These are phyloP conservation scores for Boletus pseudo-olivaceus DNA, from an alignment of 768 basidiomycete species.

Conservation along the genomic window DNA sequence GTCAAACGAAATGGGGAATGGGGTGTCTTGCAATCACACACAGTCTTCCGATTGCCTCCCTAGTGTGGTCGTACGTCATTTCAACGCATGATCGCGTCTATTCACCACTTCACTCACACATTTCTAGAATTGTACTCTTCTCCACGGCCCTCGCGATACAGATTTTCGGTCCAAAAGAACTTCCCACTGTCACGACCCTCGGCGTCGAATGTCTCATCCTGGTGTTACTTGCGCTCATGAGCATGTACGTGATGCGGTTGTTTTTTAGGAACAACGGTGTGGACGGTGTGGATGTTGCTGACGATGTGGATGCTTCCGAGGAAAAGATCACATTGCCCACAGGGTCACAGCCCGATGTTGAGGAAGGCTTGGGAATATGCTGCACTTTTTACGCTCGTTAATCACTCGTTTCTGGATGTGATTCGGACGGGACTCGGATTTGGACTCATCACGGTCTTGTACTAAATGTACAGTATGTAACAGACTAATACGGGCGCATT, in stretches of 20 bases:
- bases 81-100: not conserved
- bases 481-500: not conserved
- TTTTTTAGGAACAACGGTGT: not conserved
- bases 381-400: not conserved
- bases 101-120: not conserved
- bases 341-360: conserved; percentile 1
- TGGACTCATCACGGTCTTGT: not conserved
- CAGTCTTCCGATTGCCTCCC: conserved; percentile 13
- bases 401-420: not conserved
- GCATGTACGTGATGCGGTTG: not conserved
- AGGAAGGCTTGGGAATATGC: not conserved
- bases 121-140: conserved; percentile 11
- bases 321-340: too few species aligned
- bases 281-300: too few species aligned
- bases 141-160: conserved; percentile 4
- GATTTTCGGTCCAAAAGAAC: conserved; percentile 6
- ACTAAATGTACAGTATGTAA: not conserved
- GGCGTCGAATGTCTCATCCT: conserved; percentile 7
- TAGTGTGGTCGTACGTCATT: conserved; percentile 16
- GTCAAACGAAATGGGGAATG: conserved; percentile 5
- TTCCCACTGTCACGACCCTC: not conserved
- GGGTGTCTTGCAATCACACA: conserved; percentile 13
- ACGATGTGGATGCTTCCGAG: not conserved
- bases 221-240: not conserved
- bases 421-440: not conserved